A percentile compares a stretch with the other conserved stretches of the same genome.
Evolutionary conservation across 2,329 filamentous ascomycete species (phyloP).

Genomic region (Westerdykella aurantiaca): DNA sequence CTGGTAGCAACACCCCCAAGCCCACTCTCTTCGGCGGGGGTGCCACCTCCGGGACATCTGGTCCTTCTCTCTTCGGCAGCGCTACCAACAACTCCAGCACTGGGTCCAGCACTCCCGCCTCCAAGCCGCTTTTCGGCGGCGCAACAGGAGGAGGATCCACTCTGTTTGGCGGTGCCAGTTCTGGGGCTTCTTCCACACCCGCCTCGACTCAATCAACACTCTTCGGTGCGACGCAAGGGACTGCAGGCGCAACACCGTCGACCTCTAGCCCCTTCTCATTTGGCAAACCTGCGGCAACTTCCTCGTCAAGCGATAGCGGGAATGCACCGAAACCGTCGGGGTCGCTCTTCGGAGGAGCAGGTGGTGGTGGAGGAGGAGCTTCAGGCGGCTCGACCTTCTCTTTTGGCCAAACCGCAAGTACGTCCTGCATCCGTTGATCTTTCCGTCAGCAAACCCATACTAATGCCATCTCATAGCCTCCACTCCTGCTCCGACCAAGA

Average conservation of each 20-base stretch:
- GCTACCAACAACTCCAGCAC: conserved; percentile 10
- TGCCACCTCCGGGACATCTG: conserved; percentile 14
- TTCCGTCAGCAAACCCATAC: not conserved
- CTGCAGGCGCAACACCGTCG: conserved; percentile 17
- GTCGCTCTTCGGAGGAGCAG: conserved; percentile 19
- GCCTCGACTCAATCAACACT: conserved; percentile 20
- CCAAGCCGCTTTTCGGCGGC: conserved; percentile 12
- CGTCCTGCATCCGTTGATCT: not conserved
- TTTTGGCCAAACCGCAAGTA: conserved; percentile 17
- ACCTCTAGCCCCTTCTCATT: conserved; percentile 7
- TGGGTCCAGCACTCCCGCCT: conserved; percentile 16
- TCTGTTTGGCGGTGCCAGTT: conserved; percentile 22
- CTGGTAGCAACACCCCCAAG: conserved; percentile 20
- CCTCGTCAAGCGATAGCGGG: conserved; percentile 14
- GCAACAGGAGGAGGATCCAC: conserved; percentile 10
- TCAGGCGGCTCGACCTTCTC: conserved; percentile 14
- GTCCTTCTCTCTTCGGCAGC: conserved; percentile 24
- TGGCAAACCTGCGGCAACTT: conserved; percentile 5
- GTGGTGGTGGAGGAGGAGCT: conserved; percentile 12
- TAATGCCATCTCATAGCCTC: conserved; percentile 14
- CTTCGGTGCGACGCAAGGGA: conserved; percentile 22
- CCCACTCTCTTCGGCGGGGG: conserved; percentile 28
- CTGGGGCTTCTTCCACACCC: conserved; percentile 17
- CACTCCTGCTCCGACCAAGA: conserved; percentile 34
- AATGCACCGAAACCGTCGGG: conserved; percentile 21